Evolutionary conservation across 257 asterid genomes (phyloP), one percentile per base, ranked within the genome.

Genomic region (Schizonepeta tenuifolia): DNA sequence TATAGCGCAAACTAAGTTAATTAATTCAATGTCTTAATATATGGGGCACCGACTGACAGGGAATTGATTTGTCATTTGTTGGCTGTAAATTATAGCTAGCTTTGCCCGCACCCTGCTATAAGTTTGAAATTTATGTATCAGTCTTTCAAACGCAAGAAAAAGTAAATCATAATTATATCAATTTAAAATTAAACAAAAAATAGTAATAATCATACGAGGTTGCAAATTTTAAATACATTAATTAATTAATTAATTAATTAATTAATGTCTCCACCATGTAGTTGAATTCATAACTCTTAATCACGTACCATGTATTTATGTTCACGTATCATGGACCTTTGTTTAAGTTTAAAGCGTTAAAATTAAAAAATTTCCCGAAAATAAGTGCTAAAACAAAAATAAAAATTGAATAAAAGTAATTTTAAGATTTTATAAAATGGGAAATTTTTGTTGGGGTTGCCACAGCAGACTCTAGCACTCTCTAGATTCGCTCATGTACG

Each of bases 81-180:
- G 59, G 65, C 61, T 65, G 40, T 21, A 70, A 70, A 58, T 11
- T 26, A 8, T 21, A 33, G 60, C 36, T 21, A 33, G 60, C 36
- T 22, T 50, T 49, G 77, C 33, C 58, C 66, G 63, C 79, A 24
- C 83, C 72, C 79, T 58, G 70, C 77, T 12, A 77, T 57, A 35
- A 38, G 7, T 40, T 51, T 69, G 53, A 54, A 22, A 62, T 57
- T 43, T 17, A 49, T 28, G 13, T n/a, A 69, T 85, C 80, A 54
- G 14, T 60, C 69, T 50, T 28, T 53, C 72, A 65, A 71, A 54
- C 35, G 6, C 63, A 31, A 17, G 60, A 21, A 14, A 66, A 24
- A 61, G 3, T 62, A 2, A 62, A 18, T 11, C 22, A 62, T 17
- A 10, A 38, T 10, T 21, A 63, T 9, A 18, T 10, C n/a, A n/a